phyloP scores from a whole-genome alignment of 768 basidiomycete species.

The Austroboletus festivus region DNA sequence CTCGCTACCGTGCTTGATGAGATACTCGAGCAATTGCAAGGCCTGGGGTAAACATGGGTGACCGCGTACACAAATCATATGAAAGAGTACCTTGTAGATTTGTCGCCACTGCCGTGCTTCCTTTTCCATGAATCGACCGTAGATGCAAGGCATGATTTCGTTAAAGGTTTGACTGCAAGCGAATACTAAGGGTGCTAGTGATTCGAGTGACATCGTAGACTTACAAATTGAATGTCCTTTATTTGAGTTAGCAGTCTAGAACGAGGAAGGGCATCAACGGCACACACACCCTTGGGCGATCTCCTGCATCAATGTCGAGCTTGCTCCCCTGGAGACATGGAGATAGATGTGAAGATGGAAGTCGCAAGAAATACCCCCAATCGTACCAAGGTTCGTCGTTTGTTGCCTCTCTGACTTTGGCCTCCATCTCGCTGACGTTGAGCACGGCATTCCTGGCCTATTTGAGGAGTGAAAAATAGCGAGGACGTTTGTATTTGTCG shows the following conservation, averaged over 20 bases:
- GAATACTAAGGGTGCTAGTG: slow-evolving; percentile 9
- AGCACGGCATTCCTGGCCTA: slow-evolving; percentile 96
- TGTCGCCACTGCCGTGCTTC: slow-evolving; percentile 98
- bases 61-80: neutral
- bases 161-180: slow-evolving; percentile 87
- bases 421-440: slow-evolving; percentile 96
- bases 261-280: neutral
- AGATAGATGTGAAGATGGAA: slow-evolving; percentile 1
- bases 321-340: slow-evolving; percentile 76
- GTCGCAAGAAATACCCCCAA: neutral
- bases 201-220: slow-evolving; percentile 25
- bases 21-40: slow-evolving; percentile 89
- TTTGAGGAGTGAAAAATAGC: slow-evolving; percentile 4
- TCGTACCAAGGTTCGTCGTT: slow-evolving; percentile 96
- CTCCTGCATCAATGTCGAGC: slow-evolving; percentile 96
- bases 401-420: slow-evolving; percentile 93
- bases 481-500: neutral
- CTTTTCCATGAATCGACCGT: slow-evolving; percentile 94
- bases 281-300: slow-evolving; percentile 92
- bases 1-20: slow-evolving; percentile 95
- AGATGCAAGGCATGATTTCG: slow-evolving; percentile 98
- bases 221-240: slow-evolving; percentile 96
- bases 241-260: slow-evolving; percentile 16
- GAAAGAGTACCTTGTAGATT: slow-evolving; percentile 83
- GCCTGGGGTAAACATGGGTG: slow-evolving; percentile 47